phyloP scores from a whole-genome alignment of 441 rosid species.

The Jatropha podagrica region DNA sequence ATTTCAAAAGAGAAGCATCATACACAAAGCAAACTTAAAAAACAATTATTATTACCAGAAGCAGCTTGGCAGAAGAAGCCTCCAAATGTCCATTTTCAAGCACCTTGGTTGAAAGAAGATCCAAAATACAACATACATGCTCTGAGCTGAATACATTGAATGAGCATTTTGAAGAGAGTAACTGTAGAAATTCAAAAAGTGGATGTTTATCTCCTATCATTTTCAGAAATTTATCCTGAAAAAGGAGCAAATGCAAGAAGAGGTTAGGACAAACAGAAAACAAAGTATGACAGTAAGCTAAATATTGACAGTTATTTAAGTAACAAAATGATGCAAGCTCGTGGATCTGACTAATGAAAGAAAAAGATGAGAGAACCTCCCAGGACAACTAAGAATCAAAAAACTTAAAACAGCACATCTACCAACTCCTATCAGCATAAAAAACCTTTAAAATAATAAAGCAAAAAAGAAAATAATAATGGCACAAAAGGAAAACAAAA shows the following conservation, averaged over 20 bases:
- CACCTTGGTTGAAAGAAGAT: conserved; percentile 46
- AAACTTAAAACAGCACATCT: not conserved
- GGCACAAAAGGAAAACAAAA: not conserved
- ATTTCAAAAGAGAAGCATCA: conserved; percentile 3
- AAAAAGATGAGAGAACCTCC: not conserved
- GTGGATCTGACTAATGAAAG: conserved; percentile 9
- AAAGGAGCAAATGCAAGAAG: conserved; percentile 22
- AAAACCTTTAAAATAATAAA: not conserved
- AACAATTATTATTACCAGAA: conserved; percentile 60
- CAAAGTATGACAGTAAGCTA: not conserved
- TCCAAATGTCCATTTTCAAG: conserved; percentile 40
- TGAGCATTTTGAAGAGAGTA: conserved; percentile 69
- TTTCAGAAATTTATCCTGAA: conserved; percentile 76
- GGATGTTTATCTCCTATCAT: conserved; percentile 70
- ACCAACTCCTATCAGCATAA: not conserved
- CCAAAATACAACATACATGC: conserved; percentile 57
- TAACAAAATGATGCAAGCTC: conserved; percentile 17
- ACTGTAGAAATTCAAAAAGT: conserved; percentile 58
- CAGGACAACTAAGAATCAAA: not conserved
- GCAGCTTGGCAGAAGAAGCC: conserved; percentile 60
- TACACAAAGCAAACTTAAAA: not conserved
- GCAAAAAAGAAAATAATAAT: not conserved
- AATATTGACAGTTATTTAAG: not conserved
- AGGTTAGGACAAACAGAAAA: conserved; percentile 12
- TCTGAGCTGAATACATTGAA: conserved; percentile 74